Percentiles rank a stretch among this genome's conserved stretches.
Evolutionary conservation across 129 eudicot species (phyloP).

Genomic region (Pulicaria dysenterica): DNA sequence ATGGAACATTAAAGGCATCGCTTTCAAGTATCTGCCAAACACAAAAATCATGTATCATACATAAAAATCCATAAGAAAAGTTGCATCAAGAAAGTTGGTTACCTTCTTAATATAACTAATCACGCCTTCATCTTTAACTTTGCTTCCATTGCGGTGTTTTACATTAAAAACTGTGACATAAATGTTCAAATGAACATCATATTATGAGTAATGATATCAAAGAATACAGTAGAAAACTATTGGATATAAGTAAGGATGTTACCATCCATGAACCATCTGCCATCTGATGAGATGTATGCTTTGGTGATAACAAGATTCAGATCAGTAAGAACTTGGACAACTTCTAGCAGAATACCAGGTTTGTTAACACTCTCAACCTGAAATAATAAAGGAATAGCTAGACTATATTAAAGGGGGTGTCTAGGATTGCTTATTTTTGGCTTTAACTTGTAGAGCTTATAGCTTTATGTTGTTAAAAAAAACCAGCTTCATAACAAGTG

Average conservation of each 20-base stretch:
- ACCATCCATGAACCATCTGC: conserved; percentile 97
- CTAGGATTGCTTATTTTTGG: no score
- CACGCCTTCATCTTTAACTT: conserved; percentile 62
- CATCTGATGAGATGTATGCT: conserved; percentile 85
- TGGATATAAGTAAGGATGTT: not conserved
- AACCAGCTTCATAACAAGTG: no score
- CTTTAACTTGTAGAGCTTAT: no score
- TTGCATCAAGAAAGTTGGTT: not conserved
- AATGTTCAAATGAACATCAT: not conserved
- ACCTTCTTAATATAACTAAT: conserved; percentile 61
- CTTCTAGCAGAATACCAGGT: conserved; percentile 75
- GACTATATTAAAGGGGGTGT: no score
- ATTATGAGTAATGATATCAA: conserved; percentile 5
- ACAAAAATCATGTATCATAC: not conserved
- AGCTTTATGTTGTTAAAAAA: no score
- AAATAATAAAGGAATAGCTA: not conserved
- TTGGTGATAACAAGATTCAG: conserved; percentile 66
- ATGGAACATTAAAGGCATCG: conserved; percentile 50
- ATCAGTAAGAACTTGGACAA: conserved; percentile 82
- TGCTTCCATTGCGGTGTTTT: conserved; percentile 57
- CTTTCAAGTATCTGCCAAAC: conserved; percentile 64
- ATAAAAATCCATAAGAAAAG: not conserved
- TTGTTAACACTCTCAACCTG: conserved; percentile 82
- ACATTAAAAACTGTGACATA: conserved; percentile 69
- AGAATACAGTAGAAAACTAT: not conserved